Evolutionary conservation across 225 moss, liverwort and hornwort species (phyloP).

Genomic region (Sphagnum tenellum): DNA sequence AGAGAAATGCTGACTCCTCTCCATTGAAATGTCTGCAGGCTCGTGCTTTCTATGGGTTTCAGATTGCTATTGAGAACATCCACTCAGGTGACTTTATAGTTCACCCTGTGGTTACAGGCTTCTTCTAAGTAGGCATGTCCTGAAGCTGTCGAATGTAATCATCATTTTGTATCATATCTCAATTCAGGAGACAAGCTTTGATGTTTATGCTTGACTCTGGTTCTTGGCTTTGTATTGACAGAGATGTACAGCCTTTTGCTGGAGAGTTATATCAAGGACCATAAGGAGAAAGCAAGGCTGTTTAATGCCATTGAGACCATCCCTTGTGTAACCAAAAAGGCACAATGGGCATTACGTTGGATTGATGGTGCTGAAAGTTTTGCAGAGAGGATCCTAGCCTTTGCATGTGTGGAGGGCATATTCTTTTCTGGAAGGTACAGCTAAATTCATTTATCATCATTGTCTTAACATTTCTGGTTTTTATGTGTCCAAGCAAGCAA

Average conservation of each 20-base stretch:
- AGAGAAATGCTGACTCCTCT: too few relatives aligned
- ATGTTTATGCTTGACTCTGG: too few relatives aligned
- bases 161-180: neutral
- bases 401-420: conserved; percentile 6
- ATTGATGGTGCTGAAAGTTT: conserved; percentile 2
- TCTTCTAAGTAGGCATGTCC: too few relatives aligned
- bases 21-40: too few relatives aligned
- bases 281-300: neutral
- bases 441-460: too few relatives aligned
- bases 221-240: too few relatives aligned
- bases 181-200: neutral
- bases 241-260: conserved; percentile 4
- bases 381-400: conserved; percentile 4
- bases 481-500: too few relatives aligned
- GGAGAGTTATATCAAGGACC: conserved; percentile 6
- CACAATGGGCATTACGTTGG: conserved; percentile 7
- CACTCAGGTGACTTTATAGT: neutral
- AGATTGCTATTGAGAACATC: conserved; percentile 8
- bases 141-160: neutral
- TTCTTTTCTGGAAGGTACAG: neutral
- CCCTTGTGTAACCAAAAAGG: conserved; percentile 3
- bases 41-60: conserved; percentile 7
- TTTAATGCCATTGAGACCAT: conserved; percentile 5
- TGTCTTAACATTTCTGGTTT: too few relatives aligned
- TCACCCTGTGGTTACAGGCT: too few relatives aligned